phyloP scores from a whole-genome alignment of 768 basidiomycete species.

The Amanita subjunquillea region DNA sequence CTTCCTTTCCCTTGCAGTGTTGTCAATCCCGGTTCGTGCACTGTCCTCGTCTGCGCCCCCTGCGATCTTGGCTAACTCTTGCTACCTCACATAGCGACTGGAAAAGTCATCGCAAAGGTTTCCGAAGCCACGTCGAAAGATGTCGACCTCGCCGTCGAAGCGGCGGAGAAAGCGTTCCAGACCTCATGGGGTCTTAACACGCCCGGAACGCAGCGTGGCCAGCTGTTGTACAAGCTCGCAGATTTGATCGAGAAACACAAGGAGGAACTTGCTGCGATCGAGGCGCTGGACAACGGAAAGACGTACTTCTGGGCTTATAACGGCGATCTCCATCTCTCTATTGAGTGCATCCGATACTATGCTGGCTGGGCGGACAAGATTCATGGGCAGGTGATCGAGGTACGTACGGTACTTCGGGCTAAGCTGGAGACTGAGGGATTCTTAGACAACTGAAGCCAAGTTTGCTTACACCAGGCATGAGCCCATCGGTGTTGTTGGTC shows the following conservation, averaged over 20 bases:
- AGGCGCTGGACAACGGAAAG: conserved; percentile 67
- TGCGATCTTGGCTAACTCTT: not conserved
- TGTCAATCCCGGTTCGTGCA: conserved; percentile 39
- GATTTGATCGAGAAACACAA: conserved; percentile 49
- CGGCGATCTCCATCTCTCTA: conserved; percentile 36
- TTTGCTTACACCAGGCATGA: conserved; percentile 47
- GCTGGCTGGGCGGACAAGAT: conserved; percentile 89
- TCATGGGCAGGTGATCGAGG: conserved; percentile 65
- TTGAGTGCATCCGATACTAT: conserved; percentile 61
- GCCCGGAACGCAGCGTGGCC: conserved; percentile 42
- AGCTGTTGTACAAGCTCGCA: conserved; percentile 53
- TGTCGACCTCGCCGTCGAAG: conserved; percentile 66
- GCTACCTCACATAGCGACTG: conserved; percentile 34
- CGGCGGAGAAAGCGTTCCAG: conserved; percentile 48
- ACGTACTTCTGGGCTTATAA: conserved; percentile 36
- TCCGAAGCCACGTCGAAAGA: conserved; percentile 56
- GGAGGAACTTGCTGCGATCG: conserved; percentile 63
- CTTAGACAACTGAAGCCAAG: not conserved
- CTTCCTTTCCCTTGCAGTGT: conserved; percentile 24
- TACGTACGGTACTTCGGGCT: conserved; percentile 6
- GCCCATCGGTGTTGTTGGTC: conserved; percentile 43
- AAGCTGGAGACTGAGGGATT: not conserved
- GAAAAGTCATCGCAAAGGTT: conserved; percentile 48
- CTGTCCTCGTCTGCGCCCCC: not conserved
- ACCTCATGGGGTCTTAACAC: conserved; percentile 60